Conservation (phyloP, 441 rosid genomes). For the Populus hybrid region DNA sequence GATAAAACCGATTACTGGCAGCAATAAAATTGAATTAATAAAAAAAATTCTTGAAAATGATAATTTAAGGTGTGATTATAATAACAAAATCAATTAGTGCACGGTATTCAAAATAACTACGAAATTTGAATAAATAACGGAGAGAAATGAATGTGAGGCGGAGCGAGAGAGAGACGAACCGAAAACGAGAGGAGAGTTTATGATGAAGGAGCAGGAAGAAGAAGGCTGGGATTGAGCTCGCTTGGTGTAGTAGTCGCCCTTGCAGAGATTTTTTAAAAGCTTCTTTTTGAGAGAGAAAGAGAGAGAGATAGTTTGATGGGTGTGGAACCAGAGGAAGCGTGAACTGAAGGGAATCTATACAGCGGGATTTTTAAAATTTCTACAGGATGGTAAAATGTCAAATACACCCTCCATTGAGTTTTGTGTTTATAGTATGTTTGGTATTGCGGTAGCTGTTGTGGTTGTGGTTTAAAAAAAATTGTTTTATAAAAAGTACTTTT, state of each 20-base stretch:
- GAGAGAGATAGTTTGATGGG: not conserved
- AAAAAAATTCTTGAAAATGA: no score
- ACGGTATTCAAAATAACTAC: not conserved
- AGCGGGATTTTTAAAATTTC: not conserved
- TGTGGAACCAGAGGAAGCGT: not conserved
- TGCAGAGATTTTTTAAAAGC: conserved; percentile 7
- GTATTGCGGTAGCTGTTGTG: no score
- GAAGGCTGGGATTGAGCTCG: conserved; percentile 26
- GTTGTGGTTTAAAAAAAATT: no score
- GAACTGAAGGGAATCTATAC: no score
- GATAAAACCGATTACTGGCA: not conserved
- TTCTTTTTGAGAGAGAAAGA: no score
- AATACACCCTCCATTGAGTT: not conserved
- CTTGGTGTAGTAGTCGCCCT: conserved; percentile 58
- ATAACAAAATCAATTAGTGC: not conserved
- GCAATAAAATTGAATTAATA: not conserved
- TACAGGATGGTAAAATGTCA: not conserved
- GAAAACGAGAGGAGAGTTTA: conserved; percentile 56
- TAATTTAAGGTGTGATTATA: not conserved
- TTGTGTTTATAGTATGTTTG: no score
- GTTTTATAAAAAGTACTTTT: no score
- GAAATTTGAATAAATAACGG: not conserved
- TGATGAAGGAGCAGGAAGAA: conserved; percentile 24
- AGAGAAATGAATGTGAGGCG: not conserved
- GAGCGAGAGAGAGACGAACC: conserved; percentile 36